Evolutionary conservation across 108 stramenopile species (phyloP).

Genomic region (Chaetoceros muelleri): DNA sequence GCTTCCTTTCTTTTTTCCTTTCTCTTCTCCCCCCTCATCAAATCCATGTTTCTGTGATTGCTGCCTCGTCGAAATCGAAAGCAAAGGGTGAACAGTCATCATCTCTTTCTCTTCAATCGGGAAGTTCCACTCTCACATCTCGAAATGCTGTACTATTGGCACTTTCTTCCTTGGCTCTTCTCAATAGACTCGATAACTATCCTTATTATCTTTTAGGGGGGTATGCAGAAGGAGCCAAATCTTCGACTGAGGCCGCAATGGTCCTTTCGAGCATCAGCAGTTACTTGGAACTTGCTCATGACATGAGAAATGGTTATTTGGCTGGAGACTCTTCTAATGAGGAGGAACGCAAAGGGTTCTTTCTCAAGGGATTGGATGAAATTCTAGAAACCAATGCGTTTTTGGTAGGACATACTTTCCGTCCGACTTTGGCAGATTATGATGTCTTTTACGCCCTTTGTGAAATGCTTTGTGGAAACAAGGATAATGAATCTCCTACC

Average conservation of each 20-base stretch:
- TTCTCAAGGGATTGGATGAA: slow-evolving; percentile 31
- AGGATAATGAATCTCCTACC: too few relatives aligned
- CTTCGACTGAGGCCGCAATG: slow-evolving; percentile 38
- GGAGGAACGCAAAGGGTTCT: slow-evolving; percentile 6
- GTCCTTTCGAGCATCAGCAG: slow-evolving; percentile 54
- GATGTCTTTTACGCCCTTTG: slow-evolving; percentile 58
- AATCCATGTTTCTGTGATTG: too few relatives aligned
- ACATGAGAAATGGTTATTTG: slow-evolving; percentile 12
- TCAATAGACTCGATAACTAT: slow-evolving; percentile 51
- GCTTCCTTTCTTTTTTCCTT: too few relatives aligned
- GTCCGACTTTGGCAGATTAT: slow-evolving; percentile 52
- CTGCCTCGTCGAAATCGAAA: too few relatives aligned
- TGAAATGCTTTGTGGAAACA: too few relatives aligned
- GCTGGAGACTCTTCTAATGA: too few relatives aligned
- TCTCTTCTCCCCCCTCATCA: too few relatives aligned
- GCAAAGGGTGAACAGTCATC: too few relatives aligned
- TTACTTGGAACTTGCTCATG: slow-evolving; percentile 69
- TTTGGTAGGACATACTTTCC: slow-evolving; percentile 31
- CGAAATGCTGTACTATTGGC: slow-evolving; percentile 67
- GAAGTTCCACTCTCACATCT: too few relatives aligned
- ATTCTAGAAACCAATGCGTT: slow-evolving; percentile 55
- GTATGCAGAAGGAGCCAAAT: slow-evolving; percentile 23
- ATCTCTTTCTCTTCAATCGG: too few relatives aligned
- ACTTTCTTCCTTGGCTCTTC: slow-evolving; percentile 47
- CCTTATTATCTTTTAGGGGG: slow-evolving; percentile 53